Conservation (phyloP, 768 basidiomycete species). For the Trametes punicea region DNA sequence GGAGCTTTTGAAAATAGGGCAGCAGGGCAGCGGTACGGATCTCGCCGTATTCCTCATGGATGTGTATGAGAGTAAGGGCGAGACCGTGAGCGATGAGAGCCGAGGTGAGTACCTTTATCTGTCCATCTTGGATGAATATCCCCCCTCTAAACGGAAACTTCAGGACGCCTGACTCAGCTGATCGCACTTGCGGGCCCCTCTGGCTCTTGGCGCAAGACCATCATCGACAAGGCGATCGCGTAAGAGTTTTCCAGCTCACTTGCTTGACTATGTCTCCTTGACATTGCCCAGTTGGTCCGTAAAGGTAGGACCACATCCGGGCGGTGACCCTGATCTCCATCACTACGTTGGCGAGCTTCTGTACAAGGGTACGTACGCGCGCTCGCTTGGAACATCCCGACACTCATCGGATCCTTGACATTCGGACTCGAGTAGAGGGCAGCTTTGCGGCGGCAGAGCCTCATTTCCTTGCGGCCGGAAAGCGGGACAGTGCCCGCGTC, state of each 20-base stretch:
- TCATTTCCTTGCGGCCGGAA: slow-evolving; percentile 82
- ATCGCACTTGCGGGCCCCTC: slow-evolving; percentile 79
- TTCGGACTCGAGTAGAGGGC: slow-evolving; percentile 50
- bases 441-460: slow-evolving; percentile 71
- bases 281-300: slow-evolving; percentile 70
- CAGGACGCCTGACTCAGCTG: slow-evolving; percentile 87
- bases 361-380: slow-evolving; percentile 60
- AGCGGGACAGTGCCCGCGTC: slow-evolving; percentile 81
- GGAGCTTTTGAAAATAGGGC: slow-evolving; percentile 84
- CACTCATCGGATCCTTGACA: slow-evolving; percentile 7
- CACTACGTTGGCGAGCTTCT: slow-evolving; percentile 88
- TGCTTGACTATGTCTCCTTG: slow-evolving; percentile 3
- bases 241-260: slow-evolving; percentile 38
- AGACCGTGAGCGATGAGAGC: slow-evolving; percentile 70
- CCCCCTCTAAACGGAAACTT: neutral
- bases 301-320: slow-evolving; percentile 71
- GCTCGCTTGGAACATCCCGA: neutral
- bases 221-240: slow-evolving; percentile 83
- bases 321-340: slow-evolving; percentile 85
- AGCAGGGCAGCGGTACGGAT: slow-evolving; percentile 90
- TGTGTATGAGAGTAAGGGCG: slow-evolving; percentile 74
- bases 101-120: slow-evolving; percentile 50
- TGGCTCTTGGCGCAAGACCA: slow-evolving; percentile 87
- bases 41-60: slow-evolving; percentile 76
- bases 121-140: neutral